Evolutionary conservation across 495 filamentous ascomycete genomes (phyloP).

Genomic region (Penicillium lividum): DNA sequence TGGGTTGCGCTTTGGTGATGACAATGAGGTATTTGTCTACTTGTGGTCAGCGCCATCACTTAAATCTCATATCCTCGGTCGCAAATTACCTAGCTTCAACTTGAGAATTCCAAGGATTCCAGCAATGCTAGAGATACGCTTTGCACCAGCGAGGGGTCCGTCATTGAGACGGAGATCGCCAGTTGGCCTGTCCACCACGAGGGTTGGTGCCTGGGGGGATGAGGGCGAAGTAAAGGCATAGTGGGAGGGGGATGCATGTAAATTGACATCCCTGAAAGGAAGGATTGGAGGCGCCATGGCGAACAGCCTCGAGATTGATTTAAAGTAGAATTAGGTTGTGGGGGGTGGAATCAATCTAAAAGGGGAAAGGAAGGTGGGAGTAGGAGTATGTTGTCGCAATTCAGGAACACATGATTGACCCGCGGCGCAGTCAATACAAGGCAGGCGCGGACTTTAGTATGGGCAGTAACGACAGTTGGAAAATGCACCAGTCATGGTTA

Average conservation of each 20-base stretch:
- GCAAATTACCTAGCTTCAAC: constrained; percentile 74
- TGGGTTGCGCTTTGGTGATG: constrained; percentile 89
- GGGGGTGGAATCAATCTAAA: constrained; percentile 6
- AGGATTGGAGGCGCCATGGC: constrained; percentile 60
- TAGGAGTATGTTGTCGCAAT: constrained; percentile 14
- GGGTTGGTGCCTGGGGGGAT: constrained; percentile 79
- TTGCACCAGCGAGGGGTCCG: constrained; percentile 68
- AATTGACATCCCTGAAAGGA: constrained; percentile 94
- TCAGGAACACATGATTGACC: constrained; percentile 34
- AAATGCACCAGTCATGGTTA: constrained; percentile 9
- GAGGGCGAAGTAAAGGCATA: constrained; percentile 98
- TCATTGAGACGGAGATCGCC: constrained; percentile 85
- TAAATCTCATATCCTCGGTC: background rate
- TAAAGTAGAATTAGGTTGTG: background rate
- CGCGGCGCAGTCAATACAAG: constrained; percentile 17
- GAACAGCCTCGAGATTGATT: constrained; percentile 13
- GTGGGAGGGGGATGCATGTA: constrained; percentile 84
- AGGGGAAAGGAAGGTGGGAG: constrained; percentile 10
- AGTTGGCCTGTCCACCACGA: constrained; percentile 89
- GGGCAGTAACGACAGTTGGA: background rate
- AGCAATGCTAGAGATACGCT: constrained; percentile 88
- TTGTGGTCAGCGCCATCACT: constrained; percentile 14
- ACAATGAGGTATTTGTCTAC: constrained; percentile 95
- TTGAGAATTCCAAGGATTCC: constrained; percentile 92
- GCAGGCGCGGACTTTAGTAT: constrained; percentile 16